Conservation (phyloP, 345 rosid genomes). For the Bruguiera parviflora region DNA sequence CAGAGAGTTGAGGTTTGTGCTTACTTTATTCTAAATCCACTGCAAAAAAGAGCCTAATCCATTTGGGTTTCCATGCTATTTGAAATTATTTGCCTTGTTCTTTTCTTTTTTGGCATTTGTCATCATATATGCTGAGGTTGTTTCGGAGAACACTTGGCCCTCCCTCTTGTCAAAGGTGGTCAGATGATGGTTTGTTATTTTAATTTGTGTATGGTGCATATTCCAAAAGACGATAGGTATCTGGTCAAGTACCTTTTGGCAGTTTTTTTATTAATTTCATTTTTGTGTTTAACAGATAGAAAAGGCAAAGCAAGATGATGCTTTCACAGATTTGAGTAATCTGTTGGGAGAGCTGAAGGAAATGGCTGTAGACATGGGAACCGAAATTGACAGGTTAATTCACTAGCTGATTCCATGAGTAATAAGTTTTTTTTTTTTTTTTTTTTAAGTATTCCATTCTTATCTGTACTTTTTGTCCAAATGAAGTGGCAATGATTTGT, state of each 20-base stretch:
- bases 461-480: not conserved
- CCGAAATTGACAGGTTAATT: conserved; percentile 68
- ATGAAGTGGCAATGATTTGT: not conserved
- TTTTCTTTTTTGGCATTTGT: too few species aligned
- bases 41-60: not conserved
- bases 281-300: conserved; percentile 47
- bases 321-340: conserved; percentile 60
- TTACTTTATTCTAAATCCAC: not conserved
- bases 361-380: conserved; percentile 92
- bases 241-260: not conserved
- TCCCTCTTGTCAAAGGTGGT: too few species aligned
- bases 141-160: too few species aligned
- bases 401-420: not conserved
- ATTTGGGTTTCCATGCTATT: not conserved
- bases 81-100: not conserved
- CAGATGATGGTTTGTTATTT: too few species aligned
- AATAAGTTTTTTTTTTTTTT: not conserved
- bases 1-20: conserved; percentile 81
- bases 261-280: not conserved
- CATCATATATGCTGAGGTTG: too few species aligned
- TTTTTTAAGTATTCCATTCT: not conserved
- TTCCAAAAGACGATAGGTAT: not conserved
- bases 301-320: conserved; percentile 78
- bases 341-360: conserved; percentile 68
- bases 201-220: too few species aligned